phyloP scores from a whole-genome alignment of 495 filamentous ascomycete species.

The Neurospora tetraspora region DNA sequence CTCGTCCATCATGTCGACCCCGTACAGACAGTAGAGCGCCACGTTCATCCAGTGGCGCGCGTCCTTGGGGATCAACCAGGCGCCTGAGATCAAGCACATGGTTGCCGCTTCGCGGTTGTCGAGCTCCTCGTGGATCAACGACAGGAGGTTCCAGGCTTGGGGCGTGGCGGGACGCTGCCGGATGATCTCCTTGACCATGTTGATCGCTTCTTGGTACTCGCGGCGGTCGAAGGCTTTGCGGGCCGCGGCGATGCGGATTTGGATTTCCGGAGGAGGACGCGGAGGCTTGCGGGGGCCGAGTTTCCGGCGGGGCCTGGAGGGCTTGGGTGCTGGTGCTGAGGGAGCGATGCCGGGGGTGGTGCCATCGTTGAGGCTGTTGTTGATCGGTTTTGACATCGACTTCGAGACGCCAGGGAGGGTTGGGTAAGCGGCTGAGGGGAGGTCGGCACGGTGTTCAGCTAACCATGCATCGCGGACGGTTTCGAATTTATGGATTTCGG shows the following conservation, averaged over 20 bases:
- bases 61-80: slow-evolving; percentile 60
- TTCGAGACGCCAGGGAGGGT: not conserved
- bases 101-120: slow-evolving; percentile 59
- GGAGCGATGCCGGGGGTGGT: not conserved
- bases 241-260: slow-evolving; percentile 57
- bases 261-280: slow-evolving; percentile 67
- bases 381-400: slow-evolving; percentile 4
- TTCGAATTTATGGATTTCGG: slow-evolving; percentile 26
- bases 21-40: slow-evolving; percentile 50
- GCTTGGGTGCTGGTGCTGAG: not conserved
- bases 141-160: slow-evolving; percentile 63
- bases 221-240: slow-evolving; percentile 58
- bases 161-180: slow-evolving; percentile 78
- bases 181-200: slow-evolving; percentile 57
- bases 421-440: not conserved
- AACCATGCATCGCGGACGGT: slow-evolving; percentile 23
- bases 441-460: slow-evolving; percentile 18
- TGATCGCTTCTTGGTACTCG: slow-evolving; percentile 53
- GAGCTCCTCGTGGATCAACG: slow-evolving; percentile 59
- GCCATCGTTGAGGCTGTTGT: not conserved
- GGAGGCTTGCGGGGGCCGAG: slow-evolving; percentile 61
- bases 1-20: slow-evolving; percentile 44
- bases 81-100: slow-evolving; percentile 58
- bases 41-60: slow-evolving; percentile 56
- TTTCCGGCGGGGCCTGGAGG: not conserved